Base-by-base conservation (phyloP, 805 yeast genomes). In the Pichia membranifaciens region DNA sequence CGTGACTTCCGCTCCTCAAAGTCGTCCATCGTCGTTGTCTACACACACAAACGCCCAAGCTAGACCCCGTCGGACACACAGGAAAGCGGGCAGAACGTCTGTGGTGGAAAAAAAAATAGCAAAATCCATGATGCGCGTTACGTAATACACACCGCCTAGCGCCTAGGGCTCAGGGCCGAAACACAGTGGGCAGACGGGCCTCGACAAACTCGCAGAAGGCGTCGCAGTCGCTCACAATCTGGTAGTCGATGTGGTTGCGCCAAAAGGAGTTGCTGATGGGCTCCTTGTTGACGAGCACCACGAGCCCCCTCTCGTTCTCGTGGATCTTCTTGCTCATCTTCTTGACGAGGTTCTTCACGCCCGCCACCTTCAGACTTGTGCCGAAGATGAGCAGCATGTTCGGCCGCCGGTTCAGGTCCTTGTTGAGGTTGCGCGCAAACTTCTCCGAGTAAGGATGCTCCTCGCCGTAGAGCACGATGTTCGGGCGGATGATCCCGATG, bases 381-480 rank as follows among this genome's bases (percentile, higher is more conserved):
- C 99, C 99, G 76, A 87, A 82, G 10, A 91, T 84, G n/a, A 91
- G 66, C 41, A 93, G 72, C 51, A 87, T 61, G 59, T 89, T 96
- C 0, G 97, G 96, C 50, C 70, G 73, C 38, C 76, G 69, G 50
- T 69, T 72, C 49, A 87, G 59, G 66, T 91, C 98, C 18, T 75
- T 70, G 43, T 70, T 74, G 35, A 87, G 66, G 7, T 89, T 88
- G 41, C 73, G 74, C 2, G 95, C 84, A 37, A 91, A 79, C n/a
- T 72, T 67, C 51, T 87, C 96, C 5, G 89, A 81, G 52, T 80
- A 79, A 1, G 96, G 96, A 64, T 91, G 98, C 57, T 89, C 82
- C 60, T 91, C 98, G 2, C 97, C 97, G 62, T 91, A 91, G 20
- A 91, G 71, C 1, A 91, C 96, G 49, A 91, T 89, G 57, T 84